These are phyloP conservation scores for Globisporangium heterothallicum DNA, from an alignment of 352 stramenopile species.

Conservation along the genomic window DNA sequence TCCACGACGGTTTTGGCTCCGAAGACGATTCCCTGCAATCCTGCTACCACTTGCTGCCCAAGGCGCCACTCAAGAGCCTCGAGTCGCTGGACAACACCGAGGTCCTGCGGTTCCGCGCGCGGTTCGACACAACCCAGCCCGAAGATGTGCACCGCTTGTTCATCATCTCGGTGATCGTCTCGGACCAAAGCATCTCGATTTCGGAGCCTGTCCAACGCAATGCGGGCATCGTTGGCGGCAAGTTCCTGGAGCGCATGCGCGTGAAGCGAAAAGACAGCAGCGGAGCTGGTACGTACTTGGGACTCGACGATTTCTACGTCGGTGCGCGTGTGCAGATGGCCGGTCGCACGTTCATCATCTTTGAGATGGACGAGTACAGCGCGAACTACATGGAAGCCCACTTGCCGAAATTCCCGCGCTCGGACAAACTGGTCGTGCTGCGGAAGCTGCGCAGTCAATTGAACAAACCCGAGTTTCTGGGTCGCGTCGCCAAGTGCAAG, in stretches of 20 bases:
- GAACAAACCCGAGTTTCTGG: slow-evolving; percentile 22
- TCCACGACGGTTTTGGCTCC: slow-evolving; percentile 60
- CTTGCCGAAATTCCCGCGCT: slow-evolving; percentile 50
- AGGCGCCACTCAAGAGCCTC: slow-evolving; percentile 81
- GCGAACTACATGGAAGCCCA: slow-evolving; percentile 78
- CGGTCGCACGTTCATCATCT: slow-evolving; percentile 66
- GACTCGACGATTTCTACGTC: slow-evolving; percentile 71
- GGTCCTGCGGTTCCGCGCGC: slow-evolving; percentile 68
- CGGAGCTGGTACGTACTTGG: slow-evolving; percentile 37
- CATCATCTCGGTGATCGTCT: slow-evolving; percentile 72
- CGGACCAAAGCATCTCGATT: slow-evolving; percentile 72
- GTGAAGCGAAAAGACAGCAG: slow-evolving; percentile 53
- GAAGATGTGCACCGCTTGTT: slow-evolving; percentile 70
- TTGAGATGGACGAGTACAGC: slow-evolving; percentile 84
- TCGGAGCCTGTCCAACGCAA: slow-evolving; percentile 77
- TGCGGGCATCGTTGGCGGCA: slow-evolving; percentile 61
- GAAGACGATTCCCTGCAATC: slow-evolving; percentile 88
- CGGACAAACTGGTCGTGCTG: slow-evolving; percentile 57
- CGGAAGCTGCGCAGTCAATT: slow-evolving; percentile 49
- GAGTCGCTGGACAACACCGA: slow-evolving; percentile 74
- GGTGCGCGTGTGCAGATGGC: slow-evolving; percentile 56
- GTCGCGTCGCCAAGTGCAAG: slow-evolving; percentile 24
- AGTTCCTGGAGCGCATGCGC: slow-evolving; percentile 68
- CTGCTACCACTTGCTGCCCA: slow-evolving; percentile 79
- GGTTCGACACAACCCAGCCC: slow-evolving; percentile 59